Evolutionary conservation across 768 basidiomycete species (phyloP), one percentile per base, ranked within the genome.

Genomic region (Leccinellum albellum): DNA sequence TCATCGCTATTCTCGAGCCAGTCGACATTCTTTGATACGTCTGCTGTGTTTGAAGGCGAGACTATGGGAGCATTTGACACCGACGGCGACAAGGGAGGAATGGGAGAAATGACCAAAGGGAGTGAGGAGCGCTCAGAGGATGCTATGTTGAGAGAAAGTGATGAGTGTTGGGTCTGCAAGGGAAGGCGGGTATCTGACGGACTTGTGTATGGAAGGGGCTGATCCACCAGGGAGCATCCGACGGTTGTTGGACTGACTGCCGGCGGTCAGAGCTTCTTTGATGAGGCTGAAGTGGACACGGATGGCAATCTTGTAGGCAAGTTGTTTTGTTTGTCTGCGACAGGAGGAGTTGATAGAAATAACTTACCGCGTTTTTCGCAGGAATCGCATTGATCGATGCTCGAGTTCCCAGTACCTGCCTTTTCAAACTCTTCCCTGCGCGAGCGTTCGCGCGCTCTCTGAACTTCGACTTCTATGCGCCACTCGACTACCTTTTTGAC

Each of bases 401-500:
- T 77, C 6, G 72, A 57, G 44, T 66, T 70, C 51, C 74, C 73
- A 48, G 74, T 49, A 6, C 76, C 65, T 3, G 70, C 57, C 62
- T 82, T 86, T 66, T 86, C 91, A 40, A 80, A 76, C 57, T 81
- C 82, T 64, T 91, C 89, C 54, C 85, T 76, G 51, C 85, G 81
- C n/a, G 75, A 75, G 32, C 85, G 83, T 48, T 93, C 90, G 31
- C 82, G 80, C 69, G 92, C 90, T 56, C 89, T 77, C 40, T 84
- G 82, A 55, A 87, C 72, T 70, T 93, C 91, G 24, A 86, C 80
- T 7, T 94, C 91, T 60, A 93, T 84, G 17, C 91, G 81, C 91
- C 90, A 93, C 70, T 94, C 91, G 6, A 94, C 85, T 3, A 86
- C 88, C 66, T 86, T 89, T 70, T 86, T 89, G 13, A 94, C 82